Evolutionary conservation across 805 yeast genomes (phyloP).

Genomic region (Wickerhamiella alocasiicola): DNA sequence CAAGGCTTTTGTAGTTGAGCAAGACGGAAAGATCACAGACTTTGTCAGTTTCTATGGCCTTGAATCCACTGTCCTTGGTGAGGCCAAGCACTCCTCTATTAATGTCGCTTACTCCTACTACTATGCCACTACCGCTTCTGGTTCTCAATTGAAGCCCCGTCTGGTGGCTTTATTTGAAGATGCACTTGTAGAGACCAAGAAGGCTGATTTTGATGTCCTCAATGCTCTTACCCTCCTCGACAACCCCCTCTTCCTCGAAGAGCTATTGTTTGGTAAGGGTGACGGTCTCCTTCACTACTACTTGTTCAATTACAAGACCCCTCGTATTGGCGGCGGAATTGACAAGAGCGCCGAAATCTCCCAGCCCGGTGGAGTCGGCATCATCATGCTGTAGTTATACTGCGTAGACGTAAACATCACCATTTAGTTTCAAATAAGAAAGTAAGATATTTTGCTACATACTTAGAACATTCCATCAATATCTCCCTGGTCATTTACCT

Average conservation of each 20-base stretch:
- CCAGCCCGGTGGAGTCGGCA: constrained; percentile 71
- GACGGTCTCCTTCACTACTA: constrained; percentile 88
- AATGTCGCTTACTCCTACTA: constrained; percentile 84
- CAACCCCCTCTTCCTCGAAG: constrained; percentile 68
- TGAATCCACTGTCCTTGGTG: constrained; percentile 69
- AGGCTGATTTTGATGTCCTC: constrained; percentile 69
- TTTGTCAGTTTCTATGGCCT: constrained; percentile 80
- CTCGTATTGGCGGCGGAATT: constrained; percentile 72
- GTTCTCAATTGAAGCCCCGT: constrained; percentile 35
- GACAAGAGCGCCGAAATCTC: constrained; percentile 42
- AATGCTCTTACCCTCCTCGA: constrained; percentile 89
- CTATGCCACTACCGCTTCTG: constrained; percentile 56
- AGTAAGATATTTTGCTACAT: no score
- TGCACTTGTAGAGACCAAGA: constrained; percentile 63
- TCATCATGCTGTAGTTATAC: constrained; percentile 60
- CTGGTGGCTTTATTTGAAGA: constrained; percentile 53
- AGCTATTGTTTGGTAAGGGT: constrained; percentile 81
- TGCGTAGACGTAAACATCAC: no score
- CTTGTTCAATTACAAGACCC: constrained; percentile 77
- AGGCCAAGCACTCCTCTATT: constrained; percentile 48
- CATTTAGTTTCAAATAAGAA: not conserved
- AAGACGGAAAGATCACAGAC: constrained; percentile 53
- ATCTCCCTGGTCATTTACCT: constrained; percentile 78
- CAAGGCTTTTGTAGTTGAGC: constrained; percentile 66
- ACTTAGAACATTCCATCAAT: constrained; percentile 77